These are phyloP conservation scores for Roridomyces roridus DNA, from an alignment of 768 basidiomycete species.

Conservation along the genomic window DNA sequence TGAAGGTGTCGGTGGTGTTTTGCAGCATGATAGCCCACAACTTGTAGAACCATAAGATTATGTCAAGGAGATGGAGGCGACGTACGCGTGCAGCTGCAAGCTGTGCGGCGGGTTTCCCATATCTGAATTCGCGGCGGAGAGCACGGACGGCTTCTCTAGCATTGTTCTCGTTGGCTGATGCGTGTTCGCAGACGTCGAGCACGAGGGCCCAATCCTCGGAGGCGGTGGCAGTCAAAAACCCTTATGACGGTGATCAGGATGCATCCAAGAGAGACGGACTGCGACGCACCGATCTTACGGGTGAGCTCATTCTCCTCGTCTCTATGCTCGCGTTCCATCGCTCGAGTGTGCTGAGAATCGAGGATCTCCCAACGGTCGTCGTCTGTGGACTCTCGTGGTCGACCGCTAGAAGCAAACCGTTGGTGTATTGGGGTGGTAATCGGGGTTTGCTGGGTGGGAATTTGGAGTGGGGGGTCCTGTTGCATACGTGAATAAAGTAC, in stretches of 20 bases:
- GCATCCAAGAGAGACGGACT: conserved; percentile 9
- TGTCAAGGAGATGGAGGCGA: too few species aligned
- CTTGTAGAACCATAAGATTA: too few species aligned
- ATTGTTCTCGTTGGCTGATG: conserved; percentile 70
- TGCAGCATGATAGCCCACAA: conserved; percentile 92
- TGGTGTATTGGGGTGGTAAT: too few species aligned
- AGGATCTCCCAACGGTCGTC: conserved; percentile 58
- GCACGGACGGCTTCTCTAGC: conserved; percentile 88
- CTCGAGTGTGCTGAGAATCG: conserved; percentile 64
- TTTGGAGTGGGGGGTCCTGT: too few species aligned
- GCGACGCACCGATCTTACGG: conserved; percentile 68
- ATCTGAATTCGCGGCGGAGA: conserved; percentile 87
- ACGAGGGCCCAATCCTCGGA: conserved; percentile 86
- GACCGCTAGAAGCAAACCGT: conserved; percentile 38
- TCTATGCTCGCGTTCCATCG: conserved; percentile 35
- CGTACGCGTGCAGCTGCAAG: conserved; percentile 77
- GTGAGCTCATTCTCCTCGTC: conserved; percentile 65
- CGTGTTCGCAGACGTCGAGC: conserved; percentile 85
- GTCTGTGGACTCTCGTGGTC: conserved; percentile 34
- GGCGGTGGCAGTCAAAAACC: conserved; percentile 76
- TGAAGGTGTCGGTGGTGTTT: conserved; percentile 77
- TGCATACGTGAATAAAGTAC: too few species aligned
- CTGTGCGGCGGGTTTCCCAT: conserved; percentile 74
- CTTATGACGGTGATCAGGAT: conserved; percentile 42
- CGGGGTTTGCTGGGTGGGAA: conserved; percentile 6